Base-by-base conservation (phyloP, 2,329 filamentous ascomycete genomes). In the Cytospora piceicola region DNA sequence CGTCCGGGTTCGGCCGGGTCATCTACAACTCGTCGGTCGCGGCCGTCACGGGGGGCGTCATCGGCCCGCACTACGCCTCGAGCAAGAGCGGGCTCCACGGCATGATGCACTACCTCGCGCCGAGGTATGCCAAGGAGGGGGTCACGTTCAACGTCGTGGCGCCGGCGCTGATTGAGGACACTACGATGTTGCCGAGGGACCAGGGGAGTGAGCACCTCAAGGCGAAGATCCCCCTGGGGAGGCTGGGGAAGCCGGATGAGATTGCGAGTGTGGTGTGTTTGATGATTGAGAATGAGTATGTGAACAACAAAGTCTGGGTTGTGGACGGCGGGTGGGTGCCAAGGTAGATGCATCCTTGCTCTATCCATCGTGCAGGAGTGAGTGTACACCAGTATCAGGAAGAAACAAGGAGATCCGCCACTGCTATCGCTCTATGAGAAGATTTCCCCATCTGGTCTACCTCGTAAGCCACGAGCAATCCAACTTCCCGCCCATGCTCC, bases 401-500 rank as follows among this genome's bases (percentile, higher is more conserved):
- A 22, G 42, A n/a, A 46, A 24, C 1, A 22, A 49, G 15, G 39
- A 42, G 17, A 24, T 14, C 9, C 46, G 20, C 46, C 32, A 14
- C 27, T 46, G 56, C 51, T 30, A 32, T 56, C 36, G 22, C 22
- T 29, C 22, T 32, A 29, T n/a, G 11, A 56, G 12, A 49, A 30
- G 32, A 3, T 12, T 15, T 1, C 15, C 24, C 14, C 22, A 29
- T 36, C 34, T 36, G 12, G 15, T 67, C 58, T 67, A 68, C n/a
- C 65, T 67, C n/a, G 58, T 64, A n/a, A 68, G 67, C 65, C 65
- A 68, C 24, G 65, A 32, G n/a, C 55, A n/a, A 36, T 68, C 65
- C 51, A 68, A 34, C 58, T 51, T 34, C 15, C 67, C 67, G 22
- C 56, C 73, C 49, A 77, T 76, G 75, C 77, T 74, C 58, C 72